Evolutionary conservation across 305 asterid species (phyloP).

Genomic region (Fraxinus nigra): DNA sequence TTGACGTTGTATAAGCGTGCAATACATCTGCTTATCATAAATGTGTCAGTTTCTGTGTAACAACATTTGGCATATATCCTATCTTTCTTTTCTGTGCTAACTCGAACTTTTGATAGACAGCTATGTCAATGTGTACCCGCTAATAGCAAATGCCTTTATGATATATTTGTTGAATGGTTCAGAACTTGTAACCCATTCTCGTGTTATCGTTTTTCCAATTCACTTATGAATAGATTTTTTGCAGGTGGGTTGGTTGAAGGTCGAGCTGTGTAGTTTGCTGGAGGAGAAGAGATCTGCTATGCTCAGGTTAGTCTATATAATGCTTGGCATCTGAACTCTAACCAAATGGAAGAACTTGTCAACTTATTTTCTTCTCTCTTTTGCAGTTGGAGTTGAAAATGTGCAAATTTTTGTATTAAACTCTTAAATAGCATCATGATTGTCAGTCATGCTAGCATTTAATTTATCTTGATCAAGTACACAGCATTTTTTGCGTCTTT

Average conservation of each 20-base stretch:
- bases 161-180: not conserved
- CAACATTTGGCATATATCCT: not conserved
- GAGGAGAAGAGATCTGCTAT: slow-evolving; percentile 84
- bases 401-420: not conserved
- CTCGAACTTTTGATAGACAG: not conserved
- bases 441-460: not conserved
- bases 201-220: slow-evolving; percentile 18
- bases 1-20: not conserved
- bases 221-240: slow-evolving; percentile 33
- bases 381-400: slow-evolving; percentile 10
- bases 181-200: not conserved
- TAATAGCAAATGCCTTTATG: not conserved
- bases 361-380: not conserved
- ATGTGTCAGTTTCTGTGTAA: not conserved
- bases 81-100: not conserved
- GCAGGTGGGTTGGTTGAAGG: slow-evolving; percentile 91
- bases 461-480: not conserved
- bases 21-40: not conserved
- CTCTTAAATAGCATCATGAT: not conserved
- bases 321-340: not conserved
- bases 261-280: slow-evolving; percentile 75
- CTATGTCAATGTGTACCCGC: not conserved
- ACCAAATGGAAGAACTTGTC: slow-evolving; percentile 10
- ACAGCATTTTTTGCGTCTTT: not conserved
- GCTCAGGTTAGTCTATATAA: slow-evolving; percentile 56